These are phyloP conservation scores for Echinosophora koreensis DNA, from an alignment of 306 rosid genomes.

Conservation along the genomic window DNA sequence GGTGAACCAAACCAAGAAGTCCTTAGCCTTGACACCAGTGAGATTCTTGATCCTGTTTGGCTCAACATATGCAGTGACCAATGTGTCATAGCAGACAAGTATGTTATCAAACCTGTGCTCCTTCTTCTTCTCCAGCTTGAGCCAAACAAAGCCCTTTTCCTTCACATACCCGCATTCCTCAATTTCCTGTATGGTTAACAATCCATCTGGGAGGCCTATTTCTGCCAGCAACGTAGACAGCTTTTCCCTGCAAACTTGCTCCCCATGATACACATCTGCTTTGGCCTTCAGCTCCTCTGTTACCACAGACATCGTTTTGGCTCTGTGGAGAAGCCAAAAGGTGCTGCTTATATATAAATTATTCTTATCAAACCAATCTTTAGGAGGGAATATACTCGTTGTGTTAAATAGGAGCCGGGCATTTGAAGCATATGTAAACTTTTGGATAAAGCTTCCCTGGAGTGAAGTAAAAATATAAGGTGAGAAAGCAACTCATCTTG, in stretches of 20 bases:
- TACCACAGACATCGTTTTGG: conserved; percentile 15
- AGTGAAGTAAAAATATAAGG: too few species aligned
- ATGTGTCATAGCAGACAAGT: conserved; percentile 59
- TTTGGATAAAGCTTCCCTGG: too few species aligned
- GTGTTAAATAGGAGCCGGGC: too few species aligned
- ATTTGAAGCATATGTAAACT: too few species aligned
- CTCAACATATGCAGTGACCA: conserved; percentile 67
- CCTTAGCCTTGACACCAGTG: conserved; percentile 70
- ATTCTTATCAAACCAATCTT: too few species aligned
- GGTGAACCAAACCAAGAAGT: conserved; percentile 65
- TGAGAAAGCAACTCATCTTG: too few species aligned
- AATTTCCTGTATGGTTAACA: conserved; percentile 57
- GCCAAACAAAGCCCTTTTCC: conserved; percentile 78
- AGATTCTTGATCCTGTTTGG: conserved; percentile 76
- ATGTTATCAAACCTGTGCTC: conserved; percentile 62
- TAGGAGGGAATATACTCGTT: too few species aligned
- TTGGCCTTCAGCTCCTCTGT: conserved; percentile 66
- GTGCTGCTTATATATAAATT: too few species aligned
- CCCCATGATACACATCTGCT: conserved; percentile 67
- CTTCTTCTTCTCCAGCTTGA: conserved; percentile 61
- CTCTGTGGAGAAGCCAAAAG: background rate
- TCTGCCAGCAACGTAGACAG: conserved; percentile 59
- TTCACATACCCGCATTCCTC: conserved; percentile 69
- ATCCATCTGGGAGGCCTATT: conserved; percentile 66
- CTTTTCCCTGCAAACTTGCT: conserved; percentile 64